Evolutionary conservation across 495 filamentous ascomycete species (phyloP).

Genomic region (Parachaetomium inaequale): DNA sequence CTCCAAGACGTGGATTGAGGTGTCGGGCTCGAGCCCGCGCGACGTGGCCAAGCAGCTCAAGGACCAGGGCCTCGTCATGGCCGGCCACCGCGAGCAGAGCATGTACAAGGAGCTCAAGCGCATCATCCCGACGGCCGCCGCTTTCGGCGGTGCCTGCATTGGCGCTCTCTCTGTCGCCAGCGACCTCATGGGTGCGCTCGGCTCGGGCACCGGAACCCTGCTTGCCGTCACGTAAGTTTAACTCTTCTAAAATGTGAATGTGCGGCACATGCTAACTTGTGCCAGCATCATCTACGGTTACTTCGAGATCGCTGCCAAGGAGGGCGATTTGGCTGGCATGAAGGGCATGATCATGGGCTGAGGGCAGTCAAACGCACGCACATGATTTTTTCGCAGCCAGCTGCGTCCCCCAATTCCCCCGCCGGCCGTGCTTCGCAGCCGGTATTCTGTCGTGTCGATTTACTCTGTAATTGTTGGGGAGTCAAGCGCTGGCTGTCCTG

Average conservation of each 20-base stretch:
- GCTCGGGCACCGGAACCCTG: slow-evolving; percentile 94
- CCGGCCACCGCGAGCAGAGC: slow-evolving; percentile 97
- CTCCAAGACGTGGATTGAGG: slow-evolving; percentile 99
- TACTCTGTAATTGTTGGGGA: slow-evolving; percentile 21
- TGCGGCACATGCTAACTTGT: slow-evolving; percentile 25
- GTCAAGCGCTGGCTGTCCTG: slow-evolving; percentile 23
- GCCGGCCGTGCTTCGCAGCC: not conserved
- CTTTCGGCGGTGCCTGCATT: slow-evolving; percentile 99
- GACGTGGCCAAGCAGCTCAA: slow-evolving; percentile 99
- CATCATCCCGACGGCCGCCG: slow-evolving; percentile 95
- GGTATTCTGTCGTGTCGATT: slow-evolving; percentile 23
- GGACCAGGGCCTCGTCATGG: slow-evolving; percentile 99
- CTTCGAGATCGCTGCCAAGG: slow-evolving; percentile 98
- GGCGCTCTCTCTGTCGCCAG: slow-evolving; percentile 92
- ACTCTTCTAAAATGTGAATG: not conserved
- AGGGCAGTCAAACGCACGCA: slow-evolving; percentile 8
- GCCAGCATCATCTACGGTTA: slow-evolving; percentile 94
- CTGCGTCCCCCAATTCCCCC: not conserved
- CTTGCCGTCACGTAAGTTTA: slow-evolving; percentile 94
- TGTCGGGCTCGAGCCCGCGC: slow-evolving; percentile 92
- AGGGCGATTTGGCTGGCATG: slow-evolving; percentile 88
- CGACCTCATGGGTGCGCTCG: slow-evolving; percentile 93
- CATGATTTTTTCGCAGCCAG: not conserved
- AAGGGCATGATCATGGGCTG: slow-evolving; percentile 80
- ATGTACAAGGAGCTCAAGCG: slow-evolving; percentile 99